phyloP scores from a whole-genome alignment of 352 stramenopile species.

The Globisporangium middletonii region DNA sequence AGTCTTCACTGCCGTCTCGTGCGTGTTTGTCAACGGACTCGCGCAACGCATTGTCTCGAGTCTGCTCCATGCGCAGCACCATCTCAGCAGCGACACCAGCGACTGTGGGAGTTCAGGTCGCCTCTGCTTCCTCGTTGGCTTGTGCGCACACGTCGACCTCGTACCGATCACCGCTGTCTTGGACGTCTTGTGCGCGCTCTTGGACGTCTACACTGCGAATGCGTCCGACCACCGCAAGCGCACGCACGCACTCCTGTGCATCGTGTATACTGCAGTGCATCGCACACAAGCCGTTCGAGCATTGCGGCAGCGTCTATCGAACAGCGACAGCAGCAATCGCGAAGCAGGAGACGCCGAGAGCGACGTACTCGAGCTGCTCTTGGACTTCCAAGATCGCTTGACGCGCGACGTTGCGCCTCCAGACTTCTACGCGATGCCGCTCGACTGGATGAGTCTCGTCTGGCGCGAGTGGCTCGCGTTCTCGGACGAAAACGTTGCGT shows the following conservation, averaged over 20 bases:
- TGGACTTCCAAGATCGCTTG: constrained; percentile 28
- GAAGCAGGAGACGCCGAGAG: background rate
- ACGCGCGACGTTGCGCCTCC: constrained; percentile 30
- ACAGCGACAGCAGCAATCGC: background rate
- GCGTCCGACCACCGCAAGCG: background rate
- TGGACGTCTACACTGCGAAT: constrained; percentile 17
- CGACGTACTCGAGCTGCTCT: constrained; percentile 1
- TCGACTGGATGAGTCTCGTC: constrained; percentile 45
- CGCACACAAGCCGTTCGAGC: constrained; percentile 10
- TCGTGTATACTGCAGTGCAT: constrained; percentile 38
- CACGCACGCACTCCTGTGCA: constrained; percentile 17
- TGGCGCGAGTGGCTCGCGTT: constrained; percentile 52
- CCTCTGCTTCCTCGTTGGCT: constrained; percentile 26
- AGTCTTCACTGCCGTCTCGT: constrained; percentile 28
- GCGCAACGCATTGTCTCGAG: constrained; percentile 18
- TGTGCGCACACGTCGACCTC: constrained; percentile 37
- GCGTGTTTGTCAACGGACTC: constrained; percentile 42
- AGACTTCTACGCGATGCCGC: constrained; percentile 39
- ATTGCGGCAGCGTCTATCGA: background rate
- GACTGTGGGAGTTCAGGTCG: constrained; percentile 2
- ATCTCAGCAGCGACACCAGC: background rate
- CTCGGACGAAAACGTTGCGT: constrained; percentile 26
- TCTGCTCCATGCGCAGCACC: constrained; percentile 9
- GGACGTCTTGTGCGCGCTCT: constrained; percentile 18
- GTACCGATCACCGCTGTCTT: constrained; percentile 27